Base-by-base conservation (phyloP, 1,284 basidiomycete genomes). In the Ustilago loliicola region DNA sequence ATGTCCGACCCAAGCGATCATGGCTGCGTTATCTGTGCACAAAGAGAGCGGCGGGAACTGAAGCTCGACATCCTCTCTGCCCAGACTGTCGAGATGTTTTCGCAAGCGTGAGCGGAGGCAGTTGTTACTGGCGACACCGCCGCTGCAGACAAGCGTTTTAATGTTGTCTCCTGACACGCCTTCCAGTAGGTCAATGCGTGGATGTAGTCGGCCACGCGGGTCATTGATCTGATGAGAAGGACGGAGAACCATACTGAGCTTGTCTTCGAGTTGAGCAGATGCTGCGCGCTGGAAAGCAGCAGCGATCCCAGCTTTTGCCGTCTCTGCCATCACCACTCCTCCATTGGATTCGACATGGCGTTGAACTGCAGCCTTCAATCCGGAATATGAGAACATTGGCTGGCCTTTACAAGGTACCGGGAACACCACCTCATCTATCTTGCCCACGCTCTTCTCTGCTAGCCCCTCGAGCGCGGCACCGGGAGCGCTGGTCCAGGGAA, bases 11-110 rank as follows among this genome's bases (percentile, higher is more conserved):
- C 82, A 83, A 0, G 84, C 85, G 52, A 86, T 84, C 85, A 86
- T 86, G 1, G 80, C 84, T 0, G 85, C 85, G 48, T 86, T 86
- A 63, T 86, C 82, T 1, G 82, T 81, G 60, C 83, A 85, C 38
- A 85, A 61, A 5, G 70, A 64, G 1, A 81, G 59, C n/a, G 85
- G 85, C 0, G 85, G 84, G 65, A 85, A 85, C 32, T 72, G 57
- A 17, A 84, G 60, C 11, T 57, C 10, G 1, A 79, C 77, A 29
- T 84, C 81, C 6, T 42, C 3, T 8, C 77, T 65, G 0, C 62
- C 69, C 1, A 72, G 50, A 11, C n/a, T 34, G 29, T 78, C 62
- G 8, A 85, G 72, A 11, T 69, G 66, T 5, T 23, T 25, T 7
- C 75, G 30, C 32, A 86, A 63, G 4, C 58, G 52, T 19, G 55